These are phyloP conservation scores for Xerophyta viscosa DNA, from an alignment of 106 monocot species.

Conservation along the genomic window DNA sequence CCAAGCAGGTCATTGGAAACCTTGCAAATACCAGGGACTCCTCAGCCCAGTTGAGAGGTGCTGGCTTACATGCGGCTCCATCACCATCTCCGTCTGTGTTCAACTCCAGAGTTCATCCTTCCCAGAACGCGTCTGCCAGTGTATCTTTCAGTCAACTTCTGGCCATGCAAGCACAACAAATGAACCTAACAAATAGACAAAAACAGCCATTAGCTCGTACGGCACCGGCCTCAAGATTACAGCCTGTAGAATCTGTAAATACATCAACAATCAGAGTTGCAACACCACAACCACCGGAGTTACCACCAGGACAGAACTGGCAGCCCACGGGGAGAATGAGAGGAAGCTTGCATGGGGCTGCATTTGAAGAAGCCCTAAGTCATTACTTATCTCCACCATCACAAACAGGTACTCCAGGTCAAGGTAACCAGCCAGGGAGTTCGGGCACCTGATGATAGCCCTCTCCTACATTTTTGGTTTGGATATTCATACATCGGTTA, in stretches of 20 bases:
- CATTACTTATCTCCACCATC: slow-evolving; percentile 28
- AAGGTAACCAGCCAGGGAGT: neutral
- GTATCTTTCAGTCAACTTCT: neutral
- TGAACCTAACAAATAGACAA: slow-evolving; percentile 2
- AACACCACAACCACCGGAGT: slow-evolving; percentile 10
- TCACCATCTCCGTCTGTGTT: slow-evolving; percentile 1
- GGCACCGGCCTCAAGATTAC: too few species aligned
- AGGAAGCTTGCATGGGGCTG: slow-evolving; percentile 65
- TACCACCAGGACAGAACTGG: slow-evolving; percentile 45
- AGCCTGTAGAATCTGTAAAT: too few species aligned
- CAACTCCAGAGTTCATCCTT: neutral
- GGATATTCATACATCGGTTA: neutral
- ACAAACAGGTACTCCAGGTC: neutral
- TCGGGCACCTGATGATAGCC: slow-evolving; percentile 10
- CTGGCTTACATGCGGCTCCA: slow-evolving; percentile 9
- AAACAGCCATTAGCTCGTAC: neutral
- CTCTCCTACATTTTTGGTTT: neutral
- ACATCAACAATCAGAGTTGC: too few species aligned
- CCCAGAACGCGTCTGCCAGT: neutral
- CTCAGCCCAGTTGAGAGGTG: slow-evolving; percentile 7
- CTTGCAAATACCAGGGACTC: slow-evolving; percentile 1
- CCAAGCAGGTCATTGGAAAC: slow-evolving; percentile 15
- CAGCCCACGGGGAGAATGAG: slow-evolving; percentile 76
- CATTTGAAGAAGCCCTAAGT: slow-evolving; percentile 50
- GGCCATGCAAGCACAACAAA: neutral